Percentiles rank a stretch among this genome's conserved stretches.
Evolutionary conservation across 2,329 filamentous ascomycete species (phyloP).

Genomic region (Aspergillus sp.): DNA sequence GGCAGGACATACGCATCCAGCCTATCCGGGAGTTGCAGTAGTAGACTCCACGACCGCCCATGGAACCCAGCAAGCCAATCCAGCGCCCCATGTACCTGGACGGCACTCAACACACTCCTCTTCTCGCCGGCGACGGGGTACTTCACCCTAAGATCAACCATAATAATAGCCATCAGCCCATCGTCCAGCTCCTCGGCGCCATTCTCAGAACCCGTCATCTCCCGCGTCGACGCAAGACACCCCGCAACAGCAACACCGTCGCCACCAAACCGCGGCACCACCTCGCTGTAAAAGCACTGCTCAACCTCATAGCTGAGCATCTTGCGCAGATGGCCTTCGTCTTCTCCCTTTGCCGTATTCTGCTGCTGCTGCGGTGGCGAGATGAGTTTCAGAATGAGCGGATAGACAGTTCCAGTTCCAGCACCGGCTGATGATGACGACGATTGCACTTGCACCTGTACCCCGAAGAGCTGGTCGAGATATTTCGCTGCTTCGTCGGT

Average conservation of each 20-base stretch:
- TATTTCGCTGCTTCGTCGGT: constrained; percentile 24
- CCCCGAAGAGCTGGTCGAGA: constrained; percentile 23
- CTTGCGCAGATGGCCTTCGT: constrained; percentile 66
- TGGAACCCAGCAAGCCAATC: constrained; percentile 66
- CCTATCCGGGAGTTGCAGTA: constrained; percentile 25
- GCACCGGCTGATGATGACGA: too few species aligned
- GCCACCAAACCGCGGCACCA: constrained; percentile 52
- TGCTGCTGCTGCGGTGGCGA: constrained; percentile 47
- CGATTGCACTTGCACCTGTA: constrained; percentile 5
- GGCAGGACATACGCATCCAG: constrained; percentile 42
- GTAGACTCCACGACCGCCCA: constrained; percentile 49
- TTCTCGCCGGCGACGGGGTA: constrained; percentile 55
- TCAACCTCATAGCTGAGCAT: constrained; percentile 68
- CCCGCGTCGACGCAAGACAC: constrained; percentile 49
- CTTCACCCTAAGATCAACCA: constrained; percentile 55
- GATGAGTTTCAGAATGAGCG: constrained; percentile 61
- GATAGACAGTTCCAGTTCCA: constrained; percentile 18
- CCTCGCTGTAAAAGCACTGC: constrained; percentile 61
- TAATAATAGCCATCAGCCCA: constrained; percentile 53
- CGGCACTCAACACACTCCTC: constrained; percentile 42
- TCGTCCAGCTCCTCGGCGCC: constrained; percentile 24
- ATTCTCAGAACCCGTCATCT: constrained; percentile 22
- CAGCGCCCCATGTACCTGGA: constrained; percentile 55
- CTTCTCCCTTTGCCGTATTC: constrained; percentile 22
- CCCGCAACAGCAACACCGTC: constrained; percentile 50